phyloP scores from a whole-genome alignment of 169 alveolate genomes.

The Hepatocystis sp. region DNA sequence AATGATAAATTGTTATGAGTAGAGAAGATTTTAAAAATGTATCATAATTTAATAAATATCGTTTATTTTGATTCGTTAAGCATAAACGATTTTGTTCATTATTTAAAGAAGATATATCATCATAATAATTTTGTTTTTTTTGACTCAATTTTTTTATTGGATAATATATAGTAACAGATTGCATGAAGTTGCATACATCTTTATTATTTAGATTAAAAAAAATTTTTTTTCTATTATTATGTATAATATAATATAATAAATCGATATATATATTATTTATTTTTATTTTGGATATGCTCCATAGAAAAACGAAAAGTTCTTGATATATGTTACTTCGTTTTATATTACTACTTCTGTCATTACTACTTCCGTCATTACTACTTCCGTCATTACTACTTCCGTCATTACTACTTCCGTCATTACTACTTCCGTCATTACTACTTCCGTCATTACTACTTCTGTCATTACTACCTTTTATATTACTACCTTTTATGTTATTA shows the following conservation, averaged over 20 bases:
- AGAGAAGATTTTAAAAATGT: constrained; percentile 28
- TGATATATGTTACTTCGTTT: constrained; percentile 20
- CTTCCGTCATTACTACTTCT: too few relatives aligned
- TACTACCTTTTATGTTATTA: too few relatives aligned
- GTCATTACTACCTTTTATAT: too few relatives aligned
- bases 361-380: too few relatives aligned
- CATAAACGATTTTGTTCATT: background rate
- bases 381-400: too few relatives aligned
- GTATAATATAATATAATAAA: constrained; percentile 20
- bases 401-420: too few relatives aligned
- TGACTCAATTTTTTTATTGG: constrained; percentile 58
- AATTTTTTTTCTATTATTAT: constrained; percentile 26
- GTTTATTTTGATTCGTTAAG: constrained; percentile 3
- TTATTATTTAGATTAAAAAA: constrained; percentile 36
- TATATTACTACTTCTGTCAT: too few relatives aligned
- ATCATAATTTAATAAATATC: constrained; percentile 23
- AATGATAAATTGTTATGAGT: constrained; percentile 19
- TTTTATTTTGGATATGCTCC: constrained; percentile 64
- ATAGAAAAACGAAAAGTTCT: constrained; percentile 53
- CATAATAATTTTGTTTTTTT: too few relatives aligned
- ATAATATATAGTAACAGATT: constrained; percentile 33
- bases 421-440: too few relatives aligned
- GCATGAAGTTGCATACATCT: constrained; percentile 60
- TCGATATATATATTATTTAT: constrained; percentile 65
- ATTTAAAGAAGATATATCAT: too few relatives aligned